Conservation (phyloP, 225 moss, liverwort and hornwort genomes). For the Ulota crispa region DNA sequence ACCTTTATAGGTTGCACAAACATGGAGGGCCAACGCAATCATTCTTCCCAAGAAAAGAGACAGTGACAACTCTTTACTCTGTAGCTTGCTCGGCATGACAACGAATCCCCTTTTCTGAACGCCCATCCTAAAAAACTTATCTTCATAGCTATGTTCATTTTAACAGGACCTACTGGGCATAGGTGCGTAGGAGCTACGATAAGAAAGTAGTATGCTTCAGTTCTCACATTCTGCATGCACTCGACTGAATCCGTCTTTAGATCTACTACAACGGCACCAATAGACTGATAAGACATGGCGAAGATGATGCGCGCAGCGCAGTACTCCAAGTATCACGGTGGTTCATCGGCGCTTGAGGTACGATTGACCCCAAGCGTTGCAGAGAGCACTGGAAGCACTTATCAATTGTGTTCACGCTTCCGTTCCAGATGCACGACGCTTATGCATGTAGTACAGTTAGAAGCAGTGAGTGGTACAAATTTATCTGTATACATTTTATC, state of each 20-base stretch:
- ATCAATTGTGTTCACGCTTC: background rate
- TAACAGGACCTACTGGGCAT: background rate
- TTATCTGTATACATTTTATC: background rate
- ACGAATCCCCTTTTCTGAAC: background rate
- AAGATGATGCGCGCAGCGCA: slow-evolving; percentile 46
- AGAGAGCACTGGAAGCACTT: background rate
- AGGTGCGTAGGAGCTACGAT: background rate
- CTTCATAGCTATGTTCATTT: too few relatives aligned
- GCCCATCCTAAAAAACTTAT: background rate
- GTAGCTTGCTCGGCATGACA: background rate
- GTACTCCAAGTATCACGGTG: slow-evolving; percentile 52
- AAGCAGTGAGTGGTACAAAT: background rate
- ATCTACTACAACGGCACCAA: background rate
- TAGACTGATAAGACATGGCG: background rate
- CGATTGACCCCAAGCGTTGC: background rate
- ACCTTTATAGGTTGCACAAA: background rate
- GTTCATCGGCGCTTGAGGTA: slow-evolving; percentile 53
- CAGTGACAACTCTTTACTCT: slow-evolving; percentile 9
- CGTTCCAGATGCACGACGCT: background rate
- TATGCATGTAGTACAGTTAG: background rate
- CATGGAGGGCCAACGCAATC: background rate
- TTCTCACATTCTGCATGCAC: background rate
- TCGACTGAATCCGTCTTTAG: background rate
- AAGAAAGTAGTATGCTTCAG: background rate
- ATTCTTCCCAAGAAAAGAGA: background rate